Conservation (phyloP, 75 land plant species). For the Pinus tabuliformis region DNA sequence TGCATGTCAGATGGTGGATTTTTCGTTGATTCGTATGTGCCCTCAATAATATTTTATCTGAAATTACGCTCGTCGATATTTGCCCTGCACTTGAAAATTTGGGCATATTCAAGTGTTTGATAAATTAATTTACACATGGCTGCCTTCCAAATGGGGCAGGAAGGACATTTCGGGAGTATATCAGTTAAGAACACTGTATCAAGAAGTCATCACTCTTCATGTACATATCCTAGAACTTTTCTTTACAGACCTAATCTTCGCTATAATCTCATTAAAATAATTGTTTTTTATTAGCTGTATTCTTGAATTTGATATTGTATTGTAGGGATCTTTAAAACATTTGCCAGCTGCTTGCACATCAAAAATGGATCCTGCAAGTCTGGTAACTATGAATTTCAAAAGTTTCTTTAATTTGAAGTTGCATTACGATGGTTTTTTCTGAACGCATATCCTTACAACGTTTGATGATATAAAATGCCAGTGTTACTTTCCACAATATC, state of each 20-base stretch:
- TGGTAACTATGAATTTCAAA: neutral
- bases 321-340: slow-evolving; percentile 39
- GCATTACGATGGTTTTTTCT: too few relatives aligned
- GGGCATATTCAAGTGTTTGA: too few relatives aligned
- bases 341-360: slow-evolving; percentile 44
- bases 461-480: slow-evolving; percentile 20
- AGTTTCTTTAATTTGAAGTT: neutral
- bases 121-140: neutral
- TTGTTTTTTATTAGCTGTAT: neutral
- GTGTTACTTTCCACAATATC: slow-evolving; percentile 84
- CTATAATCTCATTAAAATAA: neutral
- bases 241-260: slow-evolving; percentile 29
- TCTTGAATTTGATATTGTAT: neutral
- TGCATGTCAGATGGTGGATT: slow-evolving; percentile 89
- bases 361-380: slow-evolving; percentile 13
- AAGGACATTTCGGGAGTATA: too few relatives aligned
- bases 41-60: neutral
- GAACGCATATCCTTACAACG: neutral
- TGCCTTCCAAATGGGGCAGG: too few relatives aligned
- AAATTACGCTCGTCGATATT: too few relatives aligned
- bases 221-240: neutral
- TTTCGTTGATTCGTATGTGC: slow-evolving; percentile 62
- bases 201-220: neutral
- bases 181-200: too few relatives aligned
- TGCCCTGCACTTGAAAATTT: too few relatives aligned